Conservation (phyloP, 2,329 filamentous ascomycete genomes). For the Ophiostoma novo-ulmi region DNA sequence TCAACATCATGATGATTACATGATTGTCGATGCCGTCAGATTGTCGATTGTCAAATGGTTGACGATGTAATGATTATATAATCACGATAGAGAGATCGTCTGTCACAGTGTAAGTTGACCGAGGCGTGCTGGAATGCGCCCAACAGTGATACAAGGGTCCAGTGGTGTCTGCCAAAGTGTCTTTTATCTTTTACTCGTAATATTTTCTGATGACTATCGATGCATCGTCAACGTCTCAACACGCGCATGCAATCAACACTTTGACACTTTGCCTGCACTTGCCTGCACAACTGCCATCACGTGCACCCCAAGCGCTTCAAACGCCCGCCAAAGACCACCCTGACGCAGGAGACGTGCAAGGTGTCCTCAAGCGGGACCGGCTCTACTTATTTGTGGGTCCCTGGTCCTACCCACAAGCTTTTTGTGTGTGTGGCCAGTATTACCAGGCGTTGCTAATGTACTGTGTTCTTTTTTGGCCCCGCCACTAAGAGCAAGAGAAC, state of each 20-base stretch:
- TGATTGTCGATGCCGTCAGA: too few species aligned
- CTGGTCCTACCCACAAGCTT: conserved; percentile 11
- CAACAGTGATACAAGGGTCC: too few species aligned
- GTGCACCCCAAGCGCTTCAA: not conserved
- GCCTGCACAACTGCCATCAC: not conserved
- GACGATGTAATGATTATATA: too few species aligned
- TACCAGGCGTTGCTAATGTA: not conserved
- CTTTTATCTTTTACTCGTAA: too few species aligned
- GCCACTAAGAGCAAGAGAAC: conserved; percentile 13
- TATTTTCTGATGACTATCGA: too few species aligned
- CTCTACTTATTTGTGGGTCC: conserved; percentile 23
- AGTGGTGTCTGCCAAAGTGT: too few species aligned
- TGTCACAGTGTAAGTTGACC: too few species aligned
- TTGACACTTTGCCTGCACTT: not conserved
- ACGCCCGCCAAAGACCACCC: not conserved
- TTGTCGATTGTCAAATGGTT: too few species aligned
- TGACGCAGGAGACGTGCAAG: conserved; percentile 25
- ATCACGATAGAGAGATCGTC: too few species aligned
- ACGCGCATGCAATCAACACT: not conserved
- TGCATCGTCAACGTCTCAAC: not conserved
- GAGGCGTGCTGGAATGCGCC: too few species aligned
- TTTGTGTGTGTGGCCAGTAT: conserved; percentile 14
- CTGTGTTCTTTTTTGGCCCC: conserved; percentile 13
- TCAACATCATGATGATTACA: too few species aligned
- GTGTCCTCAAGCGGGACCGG: conserved; percentile 29